Evolutionary conservation across 1,284 basidiomycete species (phyloP), one percentile per base, ranked within the genome.

Genomic region (Ganoderma meredithae): DNA sequence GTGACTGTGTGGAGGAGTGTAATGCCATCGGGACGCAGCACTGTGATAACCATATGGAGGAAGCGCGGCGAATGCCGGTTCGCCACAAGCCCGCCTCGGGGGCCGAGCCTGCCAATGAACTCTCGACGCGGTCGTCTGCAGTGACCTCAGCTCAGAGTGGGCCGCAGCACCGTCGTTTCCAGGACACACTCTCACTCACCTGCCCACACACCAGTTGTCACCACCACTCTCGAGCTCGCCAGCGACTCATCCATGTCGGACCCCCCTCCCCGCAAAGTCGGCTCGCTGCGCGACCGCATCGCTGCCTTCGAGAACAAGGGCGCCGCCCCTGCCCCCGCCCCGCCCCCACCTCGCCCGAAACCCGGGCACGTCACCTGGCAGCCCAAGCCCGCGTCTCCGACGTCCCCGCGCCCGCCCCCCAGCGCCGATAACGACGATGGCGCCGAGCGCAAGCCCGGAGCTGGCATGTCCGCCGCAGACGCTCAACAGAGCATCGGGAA

Each of bases 241-340:
- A 52, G 47, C 39, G 56, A 59, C 56, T 60, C 39, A 25, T n/a
- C 58, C 58, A 87, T 87, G 85, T 83, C 86, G 64, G 84, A 85
- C 74, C 79, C 82, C 64, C 83, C 83, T 19, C 81, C 83, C 17
- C 85, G 84, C 68, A 94, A 93, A 76, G 83, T 85, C 36, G 90
- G 91, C 47, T 94, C 93, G 10, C 82, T 95, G 75, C 89, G 90
- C 75, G 93, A 95, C 81, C 88, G 93, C 76, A 94, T 95, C 79
- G 92, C 92, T 19, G 92, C 91, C 15, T 94, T 95, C 78, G 92
- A 95, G 84, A 88, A 83, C 71, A 80, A 82, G 69, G 79, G 88
- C 74, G 80, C 86, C 36, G 74, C 83, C 6, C 70, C 85, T 10
- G 69, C 82, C 31, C 77, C 85, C 31, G 78, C 80, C 2, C 80